Conservation (phyloP, 768 basidiomycete genomes). For the Tylopilus rubrobrunneus region DNA sequence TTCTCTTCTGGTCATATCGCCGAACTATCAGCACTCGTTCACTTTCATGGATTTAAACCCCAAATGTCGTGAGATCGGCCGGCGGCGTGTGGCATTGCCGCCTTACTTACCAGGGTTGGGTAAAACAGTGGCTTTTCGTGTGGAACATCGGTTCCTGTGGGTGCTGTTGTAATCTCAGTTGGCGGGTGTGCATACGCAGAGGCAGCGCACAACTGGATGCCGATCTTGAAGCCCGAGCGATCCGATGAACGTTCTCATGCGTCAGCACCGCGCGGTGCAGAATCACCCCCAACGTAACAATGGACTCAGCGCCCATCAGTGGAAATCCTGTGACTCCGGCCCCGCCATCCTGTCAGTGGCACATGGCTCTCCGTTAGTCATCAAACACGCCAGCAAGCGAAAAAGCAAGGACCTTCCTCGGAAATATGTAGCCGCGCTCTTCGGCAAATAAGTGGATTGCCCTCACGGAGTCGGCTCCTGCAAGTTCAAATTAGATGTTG, state of each 20-base stretch:
- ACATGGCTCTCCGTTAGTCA: constrained; percentile 10
- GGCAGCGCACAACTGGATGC: not conserved
- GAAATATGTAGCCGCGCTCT: not conserved
- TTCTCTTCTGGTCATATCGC: constrained; percentile 14
- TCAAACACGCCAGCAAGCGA: not conserved
- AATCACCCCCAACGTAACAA: constrained; percentile 6
- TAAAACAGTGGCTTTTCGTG: not conserved
- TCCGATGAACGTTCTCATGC: not conserved
- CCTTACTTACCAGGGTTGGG: not conserved
- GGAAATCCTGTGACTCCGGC: constrained; percentile 8
- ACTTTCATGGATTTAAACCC: constrained; percentile 18
- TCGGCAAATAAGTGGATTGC: constrained; percentile 2
- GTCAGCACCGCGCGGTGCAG: constrained; percentile 4
- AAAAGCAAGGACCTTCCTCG: not conserved
- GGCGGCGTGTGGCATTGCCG: constrained; percentile 1
- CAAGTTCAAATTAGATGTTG: not conserved
- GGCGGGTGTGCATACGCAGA: not conserved
- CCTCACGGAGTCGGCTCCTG: not conserved
- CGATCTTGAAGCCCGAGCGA: constrained; percentile 3
- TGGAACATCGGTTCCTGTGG: not conserved
- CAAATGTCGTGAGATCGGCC: constrained; percentile 18
- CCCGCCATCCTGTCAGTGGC: constrained; percentile 11
- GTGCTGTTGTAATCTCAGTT: not conserved
- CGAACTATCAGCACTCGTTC: constrained; percentile 16
- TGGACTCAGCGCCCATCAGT: constrained; percentile 11